Conservation (phyloP, 176 grass and related monocot species). For the Chrysopogon serrulatus region DNA sequence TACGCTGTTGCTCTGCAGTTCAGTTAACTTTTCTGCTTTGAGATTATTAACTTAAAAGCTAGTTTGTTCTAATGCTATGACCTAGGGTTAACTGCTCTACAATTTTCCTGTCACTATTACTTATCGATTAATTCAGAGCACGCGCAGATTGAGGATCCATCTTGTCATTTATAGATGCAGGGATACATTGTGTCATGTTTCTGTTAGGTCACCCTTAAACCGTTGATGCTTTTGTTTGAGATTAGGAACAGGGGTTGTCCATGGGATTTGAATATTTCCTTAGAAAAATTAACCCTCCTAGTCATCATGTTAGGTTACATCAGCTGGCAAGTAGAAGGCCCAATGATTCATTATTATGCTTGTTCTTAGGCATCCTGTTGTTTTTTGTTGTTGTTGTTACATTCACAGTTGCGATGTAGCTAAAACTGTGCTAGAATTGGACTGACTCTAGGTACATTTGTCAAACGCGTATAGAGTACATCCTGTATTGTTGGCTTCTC, state of each 20-base stretch:
- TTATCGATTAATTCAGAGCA: background rate
- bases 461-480: background rate
- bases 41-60: background rate
- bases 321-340: background rate
- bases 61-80: background rate
- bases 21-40: background rate
- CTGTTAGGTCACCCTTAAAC: background rate
- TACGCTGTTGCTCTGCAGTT: background rate
- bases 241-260: background rate
- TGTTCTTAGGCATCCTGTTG: background rate
- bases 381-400: background rate
- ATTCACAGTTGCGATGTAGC: background rate
- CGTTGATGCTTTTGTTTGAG: background rate
- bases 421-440: background rate
- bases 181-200: background rate
- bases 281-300: background rate
- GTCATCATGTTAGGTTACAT: background rate
- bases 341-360: background rate
- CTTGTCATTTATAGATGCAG: background rate
- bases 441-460: background rate
- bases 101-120: background rate
- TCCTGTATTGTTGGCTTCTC: background rate
- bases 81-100: slow-evolving; percentile 1
- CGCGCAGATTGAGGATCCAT: background rate
- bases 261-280: background rate